Percentiles rank a stretch among this genome's conserved stretches.
phyloP scores from a whole-genome alignment of 768 basidiomycete species.

The Podaxis pistillaris region DNA sequence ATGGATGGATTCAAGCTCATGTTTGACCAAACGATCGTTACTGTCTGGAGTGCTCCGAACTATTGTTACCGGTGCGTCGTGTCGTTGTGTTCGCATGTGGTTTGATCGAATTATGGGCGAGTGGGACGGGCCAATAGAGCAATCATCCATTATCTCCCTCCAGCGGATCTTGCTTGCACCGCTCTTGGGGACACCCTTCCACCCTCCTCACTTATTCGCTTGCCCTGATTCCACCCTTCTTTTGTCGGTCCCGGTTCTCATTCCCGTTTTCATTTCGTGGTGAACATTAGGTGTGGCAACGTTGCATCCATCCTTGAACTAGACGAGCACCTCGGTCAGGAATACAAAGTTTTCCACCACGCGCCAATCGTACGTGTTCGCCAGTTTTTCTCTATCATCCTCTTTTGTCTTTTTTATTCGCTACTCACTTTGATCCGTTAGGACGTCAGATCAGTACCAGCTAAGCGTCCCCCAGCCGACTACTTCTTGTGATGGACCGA shows the following conservation, averaged over 20 bases:
- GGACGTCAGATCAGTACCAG: constrained; percentile 81
- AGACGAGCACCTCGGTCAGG: constrained; percentile 89
- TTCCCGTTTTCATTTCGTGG: neutral
- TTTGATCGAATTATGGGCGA: neutral
- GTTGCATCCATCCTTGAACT: constrained; percentile 93
- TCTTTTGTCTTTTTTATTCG: constrained; percentile 9
- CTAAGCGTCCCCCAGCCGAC: constrained; percentile 83
- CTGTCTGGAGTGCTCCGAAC: constrained; percentile 98
- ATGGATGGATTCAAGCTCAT: constrained; percentile 98
- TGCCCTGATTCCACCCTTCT: constrained; percentile 8
- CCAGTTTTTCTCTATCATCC: neutral
- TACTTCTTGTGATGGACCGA: constrained; percentile 62
- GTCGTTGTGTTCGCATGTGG: neutral
- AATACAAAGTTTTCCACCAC: constrained; percentile 94
- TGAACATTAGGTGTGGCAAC: constrained; percentile 76
- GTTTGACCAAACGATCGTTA: constrained; percentile 94
- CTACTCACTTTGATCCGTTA: constrained; percentile 27
- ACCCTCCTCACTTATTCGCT: constrained; percentile 11
- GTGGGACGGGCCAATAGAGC: neutral
- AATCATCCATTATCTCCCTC: neutral
- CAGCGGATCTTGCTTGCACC: constrained; percentile 11
- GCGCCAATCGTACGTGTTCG: constrained; percentile 70
- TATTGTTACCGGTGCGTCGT: constrained; percentile 89
- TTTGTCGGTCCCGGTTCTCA: neutral
- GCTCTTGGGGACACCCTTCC: constrained; percentile 1